These are phyloP conservation scores for Camelina sativa DNA, from an alignment of 345 rosid genomes.

Conservation along the genomic window DNA sequence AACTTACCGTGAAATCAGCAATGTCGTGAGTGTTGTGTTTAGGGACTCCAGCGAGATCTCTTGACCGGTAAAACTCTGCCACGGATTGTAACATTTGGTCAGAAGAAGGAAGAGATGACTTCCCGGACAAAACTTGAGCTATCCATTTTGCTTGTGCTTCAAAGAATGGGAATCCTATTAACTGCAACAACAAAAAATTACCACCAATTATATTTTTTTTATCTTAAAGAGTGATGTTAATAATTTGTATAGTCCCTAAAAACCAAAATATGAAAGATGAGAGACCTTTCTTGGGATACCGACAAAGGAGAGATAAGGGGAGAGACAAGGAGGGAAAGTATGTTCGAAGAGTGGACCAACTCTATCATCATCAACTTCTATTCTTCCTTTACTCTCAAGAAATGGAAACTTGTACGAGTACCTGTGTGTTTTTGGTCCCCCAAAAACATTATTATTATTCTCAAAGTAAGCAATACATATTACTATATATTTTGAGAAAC, in stretches of 20 bases:
- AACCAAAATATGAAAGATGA: background rate
- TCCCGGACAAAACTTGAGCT: conserved; percentile 81
- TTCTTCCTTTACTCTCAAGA: conserved; percentile 95
- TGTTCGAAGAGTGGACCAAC: conserved; percentile 96
- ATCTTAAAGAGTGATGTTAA: background rate
- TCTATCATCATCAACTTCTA: conserved; percentile 85
- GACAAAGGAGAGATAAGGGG: conserved; percentile 86
- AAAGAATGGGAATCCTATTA: conserved; percentile 92
- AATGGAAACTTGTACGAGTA: conserved; percentile 86
- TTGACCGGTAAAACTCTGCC: conserved; percentile 63
- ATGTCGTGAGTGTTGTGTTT: conserved; percentile 83
- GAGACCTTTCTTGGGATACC: conserved; percentile 92
- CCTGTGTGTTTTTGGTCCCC: conserved; percentile 46
- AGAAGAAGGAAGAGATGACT: conserved; percentile 65
- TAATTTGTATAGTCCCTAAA: background rate
- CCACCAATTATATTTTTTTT: background rate
- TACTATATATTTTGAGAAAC: too few relatives aligned
- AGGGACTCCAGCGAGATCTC: conserved; percentile 71
- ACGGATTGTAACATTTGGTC: conserved; percentile 80
- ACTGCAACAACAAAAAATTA: conserved; percentile 44
- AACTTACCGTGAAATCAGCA: conserved; percentile 64
- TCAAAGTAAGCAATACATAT: background rate
- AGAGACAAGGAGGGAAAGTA: conserved; percentile 89
- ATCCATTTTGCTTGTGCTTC: conserved; percentile 97
- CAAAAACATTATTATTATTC: too few relatives aligned